Conservation (phyloP, 768 basidiomycete genomes). For the Pisolithus tinctorius region DNA sequence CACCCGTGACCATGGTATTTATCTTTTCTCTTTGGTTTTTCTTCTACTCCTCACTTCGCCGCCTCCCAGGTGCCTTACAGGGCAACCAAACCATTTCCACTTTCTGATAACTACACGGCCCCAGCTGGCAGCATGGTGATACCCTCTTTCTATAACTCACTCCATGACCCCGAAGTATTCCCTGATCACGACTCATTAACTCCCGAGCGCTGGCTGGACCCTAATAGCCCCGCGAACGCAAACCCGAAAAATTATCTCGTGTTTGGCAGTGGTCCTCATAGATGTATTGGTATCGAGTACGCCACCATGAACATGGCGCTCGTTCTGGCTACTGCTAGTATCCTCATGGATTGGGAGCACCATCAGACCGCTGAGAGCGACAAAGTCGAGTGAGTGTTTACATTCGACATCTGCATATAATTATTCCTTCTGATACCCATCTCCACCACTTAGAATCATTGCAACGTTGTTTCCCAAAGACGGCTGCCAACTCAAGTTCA, state of each 20-base stretch:
- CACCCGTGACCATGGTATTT: conserved; percentile 91
- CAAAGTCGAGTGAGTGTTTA: conserved; percentile 65
- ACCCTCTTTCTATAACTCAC: conserved; percentile 85
- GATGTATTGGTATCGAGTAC: conserved; percentile 90
- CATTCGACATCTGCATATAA: neutral
- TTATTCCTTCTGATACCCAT: conserved; percentile 1
- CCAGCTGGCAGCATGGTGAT: conserved; percentile 92
- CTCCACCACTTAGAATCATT: conserved; percentile 55
- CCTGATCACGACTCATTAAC: conserved; percentile 75
- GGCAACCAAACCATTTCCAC: conserved; percentile 85
- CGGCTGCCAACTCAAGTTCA: conserved; percentile 75
- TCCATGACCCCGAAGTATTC: conserved; percentile 86
- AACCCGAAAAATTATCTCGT: conserved; percentile 96
- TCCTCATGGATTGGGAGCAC: conserved; percentile 83
- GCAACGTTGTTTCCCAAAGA: conserved; percentile 98
- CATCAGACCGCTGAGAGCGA: conserved; percentile 71
- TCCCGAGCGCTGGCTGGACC: conserved; percentile 93
- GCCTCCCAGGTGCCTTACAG: conserved; percentile 81
- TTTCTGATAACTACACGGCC: conserved; percentile 85
- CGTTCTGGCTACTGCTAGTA: conserved; percentile 75
- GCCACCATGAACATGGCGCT: conserved; percentile 87
- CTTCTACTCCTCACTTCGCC: conserved; percentile 7
- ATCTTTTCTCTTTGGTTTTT: conserved; percentile 1
- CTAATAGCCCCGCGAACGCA: conserved; percentile 64
- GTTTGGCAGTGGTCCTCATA: conserved; percentile 90